phyloP scores from a whole-genome alignment of 345 rosid genomes.

The Citrus medica region DNA sequence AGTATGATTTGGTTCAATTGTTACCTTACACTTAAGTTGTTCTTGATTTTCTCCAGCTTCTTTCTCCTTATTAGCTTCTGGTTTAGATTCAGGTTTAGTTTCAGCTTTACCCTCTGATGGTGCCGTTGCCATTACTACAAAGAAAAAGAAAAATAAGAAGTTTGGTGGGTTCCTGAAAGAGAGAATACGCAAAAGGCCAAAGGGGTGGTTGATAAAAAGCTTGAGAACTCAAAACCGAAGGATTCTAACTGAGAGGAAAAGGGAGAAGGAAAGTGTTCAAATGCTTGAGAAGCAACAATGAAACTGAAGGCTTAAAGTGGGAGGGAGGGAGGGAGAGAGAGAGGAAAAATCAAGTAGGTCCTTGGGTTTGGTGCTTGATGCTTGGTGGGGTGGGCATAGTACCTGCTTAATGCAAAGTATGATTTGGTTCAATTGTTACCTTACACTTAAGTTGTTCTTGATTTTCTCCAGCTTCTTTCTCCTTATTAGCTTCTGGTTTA shows the following conservation, averaged over 20 bases:
- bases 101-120: slow-evolving; percentile 26
- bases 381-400: slow-evolving; percentile 11
- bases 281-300: background rate
- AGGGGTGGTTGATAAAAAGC: background rate
- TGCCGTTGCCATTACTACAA: slow-evolving; percentile 37
- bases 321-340: slow-evolving; percentile 6
- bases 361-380: slow-evolving; percentile 16
- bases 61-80: slow-evolving; percentile 15
- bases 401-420: background rate
- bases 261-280: background rate
- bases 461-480: slow-evolving; percentile 23
- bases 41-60: slow-evolving; percentile 27
- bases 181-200: slow-evolving; percentile 5
- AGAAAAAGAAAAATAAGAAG: background rate
- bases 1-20: background rate
- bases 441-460: slow-evolving; percentile 57
- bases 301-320: background rate
- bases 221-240: background rate
- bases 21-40: slow-evolving; percentile 67
- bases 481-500: slow-evolving; percentile 9
- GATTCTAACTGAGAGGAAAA: background rate
- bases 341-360: slow-evolving; percentile 12
- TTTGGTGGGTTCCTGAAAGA: background rate
- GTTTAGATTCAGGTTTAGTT: slow-evolving; percentile 10
- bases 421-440: slow-evolving; percentile 29